Percentiles rank a stretch among this genome's conserved stretches.
Evolutionary conservation across 2,329 filamentous ascomycete species (phyloP).

Genomic region (Anisogramma anomala): DNA sequence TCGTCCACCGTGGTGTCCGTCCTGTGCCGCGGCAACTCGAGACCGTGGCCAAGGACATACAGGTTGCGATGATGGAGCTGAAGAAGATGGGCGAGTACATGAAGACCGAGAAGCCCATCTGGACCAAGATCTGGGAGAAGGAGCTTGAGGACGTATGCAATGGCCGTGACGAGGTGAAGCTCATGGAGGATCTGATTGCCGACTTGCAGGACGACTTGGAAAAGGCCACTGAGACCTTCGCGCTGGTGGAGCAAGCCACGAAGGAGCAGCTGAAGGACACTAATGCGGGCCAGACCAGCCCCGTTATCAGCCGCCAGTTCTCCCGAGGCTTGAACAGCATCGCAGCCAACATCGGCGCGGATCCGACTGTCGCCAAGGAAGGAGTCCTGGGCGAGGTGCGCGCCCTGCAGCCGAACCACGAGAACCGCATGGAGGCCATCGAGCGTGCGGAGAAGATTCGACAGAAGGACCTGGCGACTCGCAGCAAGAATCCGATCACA

Average conservation of each 20-base stretch:
- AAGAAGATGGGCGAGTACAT: constrained; percentile 92
- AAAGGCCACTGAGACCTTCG: constrained; percentile 86
- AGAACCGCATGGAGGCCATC: constrained; percentile 85
- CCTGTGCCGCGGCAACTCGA: constrained; percentile 86
- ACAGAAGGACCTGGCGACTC: constrained; percentile 73
- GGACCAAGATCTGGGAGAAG: constrained; percentile 99
- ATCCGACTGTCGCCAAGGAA: constrained; percentile 78
- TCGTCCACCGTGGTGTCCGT: constrained; percentile 83
- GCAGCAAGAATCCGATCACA: constrained; percentile 65
- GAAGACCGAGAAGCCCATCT: constrained; percentile 82
- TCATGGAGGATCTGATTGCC: constrained; percentile 89
- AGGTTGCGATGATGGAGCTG: constrained; percentile 67
- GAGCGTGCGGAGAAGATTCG: constrained; percentile 90
- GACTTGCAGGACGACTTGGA: constrained; percentile 92
- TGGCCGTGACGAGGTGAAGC: constrained; percentile 83
- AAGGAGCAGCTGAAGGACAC: constrained; percentile 86
- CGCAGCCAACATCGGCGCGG: constrained; percentile 33
- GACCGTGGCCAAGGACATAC: constrained; percentile 77
- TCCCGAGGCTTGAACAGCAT: constrained; percentile 45
- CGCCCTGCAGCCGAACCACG: constrained; percentile 87
- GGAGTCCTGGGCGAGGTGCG: constrained; percentile 86
- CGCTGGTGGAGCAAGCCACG: constrained; percentile 92
- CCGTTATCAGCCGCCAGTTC: constrained; percentile 32
- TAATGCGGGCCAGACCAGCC: constrained; percentile 42
- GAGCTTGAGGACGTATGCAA: constrained; percentile 93